Evolutionary conservation across 495 filamentous ascomycete genomes (phyloP).

Genomic region (Venustampulla echinocandica): DNA sequence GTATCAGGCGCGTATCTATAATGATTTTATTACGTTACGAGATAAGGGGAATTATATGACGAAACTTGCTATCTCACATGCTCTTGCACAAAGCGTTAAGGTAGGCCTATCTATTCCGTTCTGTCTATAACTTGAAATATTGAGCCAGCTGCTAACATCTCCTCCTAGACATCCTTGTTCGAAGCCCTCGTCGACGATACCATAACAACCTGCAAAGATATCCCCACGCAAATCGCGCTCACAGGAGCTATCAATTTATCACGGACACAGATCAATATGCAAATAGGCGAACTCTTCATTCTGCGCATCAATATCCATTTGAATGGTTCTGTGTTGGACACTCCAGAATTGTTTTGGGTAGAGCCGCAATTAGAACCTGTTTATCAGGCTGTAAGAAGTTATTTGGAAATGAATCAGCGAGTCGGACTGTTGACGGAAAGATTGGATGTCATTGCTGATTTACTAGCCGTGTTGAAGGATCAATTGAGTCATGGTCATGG

Average conservation of each 20-base stretch:
- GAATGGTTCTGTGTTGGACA: conserved; percentile 94
- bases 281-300: conserved; percentile 96
- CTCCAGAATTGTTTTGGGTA: conserved; percentile 95
- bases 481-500: conserved; percentile 95
- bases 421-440: conserved; percentile 85
- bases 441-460: conserved; percentile 86
- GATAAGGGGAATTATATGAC: conserved; percentile 96
- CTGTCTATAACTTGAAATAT: neutral
- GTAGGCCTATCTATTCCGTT: conserved; percentile 28
- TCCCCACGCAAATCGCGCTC: conserved; percentile 80
- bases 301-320: conserved; percentile 95
- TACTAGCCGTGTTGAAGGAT: conserved; percentile 90
- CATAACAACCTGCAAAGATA: conserved; percentile 79
- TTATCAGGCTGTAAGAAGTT: conserved; percentile 88
- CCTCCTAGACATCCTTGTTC: conserved; percentile 76
- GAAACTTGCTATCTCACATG: conserved; percentile 93
- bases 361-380: conserved; percentile 94
- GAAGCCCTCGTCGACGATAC: conserved; percentile 93
- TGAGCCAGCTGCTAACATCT: conserved; percentile 10
- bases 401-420: conserved; percentile 95
- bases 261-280: conserved; percentile 88
- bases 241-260: conserved; percentile 84
- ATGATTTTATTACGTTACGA: conserved; percentile 91
- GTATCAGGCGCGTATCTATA: conserved; percentile 97
- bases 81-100: conserved; percentile 88